These are phyloP conservation scores for Clarireedia homoeocarpa DNA, from an alignment of 2,329 filamentous ascomycete species.

Conservation along the genomic window DNA sequence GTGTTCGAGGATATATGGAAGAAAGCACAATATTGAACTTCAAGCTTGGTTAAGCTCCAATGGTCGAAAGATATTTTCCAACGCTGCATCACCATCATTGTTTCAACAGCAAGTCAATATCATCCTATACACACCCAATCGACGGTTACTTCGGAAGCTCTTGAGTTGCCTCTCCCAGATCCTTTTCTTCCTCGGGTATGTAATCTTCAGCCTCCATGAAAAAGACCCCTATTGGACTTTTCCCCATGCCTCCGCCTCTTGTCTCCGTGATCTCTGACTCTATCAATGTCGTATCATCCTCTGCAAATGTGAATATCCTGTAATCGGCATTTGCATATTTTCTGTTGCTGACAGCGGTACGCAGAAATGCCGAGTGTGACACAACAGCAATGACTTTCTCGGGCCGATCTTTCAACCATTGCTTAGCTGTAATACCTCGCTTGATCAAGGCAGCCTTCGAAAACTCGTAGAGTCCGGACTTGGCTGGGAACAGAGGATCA, in stretches of 20 bases:
- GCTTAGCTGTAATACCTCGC: constrained; percentile 22
- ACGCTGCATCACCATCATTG: too few species aligned
- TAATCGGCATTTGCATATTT: constrained; percentile 28
- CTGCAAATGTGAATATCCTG: constrained; percentile 27
- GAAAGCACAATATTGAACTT: too few species aligned
- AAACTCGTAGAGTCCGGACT: constrained; percentile 26
- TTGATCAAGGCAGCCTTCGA: constrained; percentile 18
- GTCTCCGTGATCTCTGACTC: constrained; percentile 27
- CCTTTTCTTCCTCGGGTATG: background rate
- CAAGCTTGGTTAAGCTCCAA: too few species aligned
- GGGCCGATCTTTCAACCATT: constrained; percentile 24
- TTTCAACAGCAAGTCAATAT: too few species aligned
- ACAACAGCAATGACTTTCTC: constrained; percentile 30
- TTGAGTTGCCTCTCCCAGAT: constrained; percentile 12
- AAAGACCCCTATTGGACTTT: constrained; percentile 21
- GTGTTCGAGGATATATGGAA: too few species aligned
- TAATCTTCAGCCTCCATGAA: constrained; percentile 4
- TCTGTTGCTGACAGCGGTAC: constrained; percentile 21
- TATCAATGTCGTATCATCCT: constrained; percentile 19
- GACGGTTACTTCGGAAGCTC: constrained; percentile 10
- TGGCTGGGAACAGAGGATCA: constrained; percentile 26
- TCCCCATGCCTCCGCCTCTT: constrained; percentile 27
- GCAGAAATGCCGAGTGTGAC: constrained; percentile 26
- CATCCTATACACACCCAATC: too few species aligned
- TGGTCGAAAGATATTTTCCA: too few species aligned